These are phyloP conservation scores for Coniella lustricola DNA, from an alignment of 2,329 filamentous ascomycete genomes.

Conservation along the genomic window DNA sequence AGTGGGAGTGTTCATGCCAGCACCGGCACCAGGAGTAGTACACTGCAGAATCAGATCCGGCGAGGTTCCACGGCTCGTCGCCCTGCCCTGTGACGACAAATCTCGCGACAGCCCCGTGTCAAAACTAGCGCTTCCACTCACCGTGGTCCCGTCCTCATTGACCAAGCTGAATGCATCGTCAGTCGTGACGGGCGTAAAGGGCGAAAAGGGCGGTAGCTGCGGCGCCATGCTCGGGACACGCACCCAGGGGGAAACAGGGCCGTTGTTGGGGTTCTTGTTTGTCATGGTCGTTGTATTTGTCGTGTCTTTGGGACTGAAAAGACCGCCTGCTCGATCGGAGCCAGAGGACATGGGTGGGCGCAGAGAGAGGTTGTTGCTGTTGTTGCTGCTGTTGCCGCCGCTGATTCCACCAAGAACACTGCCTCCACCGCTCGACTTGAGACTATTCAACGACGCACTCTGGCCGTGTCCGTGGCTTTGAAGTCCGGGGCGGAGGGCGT, in stretches of 20 bases:
- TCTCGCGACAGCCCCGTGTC: conserved; percentile 4
- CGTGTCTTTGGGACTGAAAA: too few relatives aligned
- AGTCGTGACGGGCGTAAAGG: conserved; percentile 14
- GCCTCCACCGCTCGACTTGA: not conserved
- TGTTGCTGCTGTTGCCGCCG: too few relatives aligned
- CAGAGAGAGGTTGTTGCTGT: not conserved
- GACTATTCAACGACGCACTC: not conserved
- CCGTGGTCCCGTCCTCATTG: not conserved
- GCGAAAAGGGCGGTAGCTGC: conserved; percentile 13
- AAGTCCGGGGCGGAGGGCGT: conserved; percentile 11
- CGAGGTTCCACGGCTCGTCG: conserved; percentile 5
- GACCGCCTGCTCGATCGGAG: too few relatives aligned
- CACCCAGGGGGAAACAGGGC: conserved; percentile 12
- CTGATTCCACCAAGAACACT: too few relatives aligned
- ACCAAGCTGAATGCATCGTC: conserved; percentile 12
- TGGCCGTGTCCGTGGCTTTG: conserved; percentile 8
- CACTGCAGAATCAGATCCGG: conserved; percentile 7
- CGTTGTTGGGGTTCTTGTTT: not conserved
- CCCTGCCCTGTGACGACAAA: conserved; percentile 6
- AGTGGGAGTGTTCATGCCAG: not conserved
- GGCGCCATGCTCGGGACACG: conserved; percentile 16
- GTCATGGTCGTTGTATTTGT: not conserved
- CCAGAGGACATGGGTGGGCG: conserved; percentile 6
- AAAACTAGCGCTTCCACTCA: not conserved
- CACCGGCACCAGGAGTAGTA: not conserved